These are phyloP conservation scores for Rhynchospora breviuscula DNA, from an alignment of 176 grass and related monocot genomes.

Conservation along the genomic window DNA sequence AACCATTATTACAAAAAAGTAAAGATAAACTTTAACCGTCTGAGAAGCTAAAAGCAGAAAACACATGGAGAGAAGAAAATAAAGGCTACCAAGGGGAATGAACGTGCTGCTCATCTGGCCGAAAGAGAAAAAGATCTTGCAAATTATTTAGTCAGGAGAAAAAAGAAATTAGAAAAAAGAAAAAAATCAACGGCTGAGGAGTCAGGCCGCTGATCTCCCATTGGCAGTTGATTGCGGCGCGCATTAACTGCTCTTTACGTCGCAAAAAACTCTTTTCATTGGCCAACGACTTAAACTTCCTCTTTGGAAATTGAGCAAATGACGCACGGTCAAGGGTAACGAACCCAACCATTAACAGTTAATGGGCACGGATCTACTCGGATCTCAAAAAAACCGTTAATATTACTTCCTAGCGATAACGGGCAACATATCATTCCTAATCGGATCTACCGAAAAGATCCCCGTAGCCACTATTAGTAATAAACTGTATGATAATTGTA, in stretches of 20 bases:
- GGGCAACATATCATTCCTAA: too few species aligned
- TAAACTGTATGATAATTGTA: too few species aligned
- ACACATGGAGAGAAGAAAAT: too few species aligned
- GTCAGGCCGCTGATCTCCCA: not conserved
- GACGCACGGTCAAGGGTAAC: constrained; percentile 1
- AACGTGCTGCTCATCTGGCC: not conserved
- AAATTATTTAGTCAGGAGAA: not conserved
- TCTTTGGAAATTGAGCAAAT: not conserved
- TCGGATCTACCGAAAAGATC: too few species aligned
- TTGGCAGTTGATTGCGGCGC: constrained; percentile 14
- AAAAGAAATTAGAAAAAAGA: not conserved
- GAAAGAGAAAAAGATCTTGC: not conserved
- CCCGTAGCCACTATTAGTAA: too few species aligned
- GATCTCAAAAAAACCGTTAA: too few species aligned
- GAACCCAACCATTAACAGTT: too few species aligned
- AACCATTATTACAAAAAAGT: not conserved
- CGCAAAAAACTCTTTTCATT: not conserved
- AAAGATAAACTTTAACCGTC: not conserved
- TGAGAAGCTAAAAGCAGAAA: not conserved
- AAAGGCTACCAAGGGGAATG: not conserved
- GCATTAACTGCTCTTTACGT: not conserved
- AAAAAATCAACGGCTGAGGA: not conserved
- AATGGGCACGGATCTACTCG: too few species aligned
- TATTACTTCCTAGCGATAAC: too few species aligned
- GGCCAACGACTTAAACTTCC: constrained; percentile 15